Conservation (phyloP, 2,329 filamentous ascomycete genomes). For the Colletotrichum sojae region DNA sequence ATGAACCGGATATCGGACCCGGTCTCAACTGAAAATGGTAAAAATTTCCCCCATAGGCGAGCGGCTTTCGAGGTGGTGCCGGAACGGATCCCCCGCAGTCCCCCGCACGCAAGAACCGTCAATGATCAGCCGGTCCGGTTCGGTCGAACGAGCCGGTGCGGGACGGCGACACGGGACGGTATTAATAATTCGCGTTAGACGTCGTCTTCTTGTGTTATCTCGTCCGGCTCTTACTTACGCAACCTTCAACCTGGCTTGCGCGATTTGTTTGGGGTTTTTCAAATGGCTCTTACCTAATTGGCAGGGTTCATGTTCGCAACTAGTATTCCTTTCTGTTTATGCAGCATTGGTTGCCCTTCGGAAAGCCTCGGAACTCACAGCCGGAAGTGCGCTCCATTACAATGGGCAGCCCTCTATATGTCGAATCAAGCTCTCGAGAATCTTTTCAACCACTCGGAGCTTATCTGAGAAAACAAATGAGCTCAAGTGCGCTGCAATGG, state of each 20-base stretch:
- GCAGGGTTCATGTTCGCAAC: too few species aligned
- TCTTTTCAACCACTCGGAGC: too few species aligned
- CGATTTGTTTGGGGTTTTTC: neutral
- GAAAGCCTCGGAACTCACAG: too few species aligned
- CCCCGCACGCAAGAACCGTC: neutral
- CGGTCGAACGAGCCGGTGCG: neutral
- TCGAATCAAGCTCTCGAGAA: too few species aligned
- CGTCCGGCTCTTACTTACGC: neutral
- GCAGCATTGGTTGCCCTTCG: too few species aligned
- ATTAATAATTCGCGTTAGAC: constrained; percentile 6
- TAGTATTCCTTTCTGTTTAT: too few species aligned
- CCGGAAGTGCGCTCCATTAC: too few species aligned
- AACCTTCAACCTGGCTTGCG: neutral
- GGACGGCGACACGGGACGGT: neutral
- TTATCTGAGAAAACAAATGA: too few species aligned
- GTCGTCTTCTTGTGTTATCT: neutral
- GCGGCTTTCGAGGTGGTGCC: neutral
- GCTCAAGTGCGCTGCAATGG: too few species aligned
- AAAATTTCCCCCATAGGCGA: neutral
- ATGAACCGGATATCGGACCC: neutral
- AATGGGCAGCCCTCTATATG: too few species aligned
- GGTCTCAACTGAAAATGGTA: neutral
- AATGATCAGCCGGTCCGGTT: neutral
- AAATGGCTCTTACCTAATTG: too few species aligned
- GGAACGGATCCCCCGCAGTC: neutral